phyloP scores from a whole-genome alignment of 495 filamentous ascomycete genomes.

The Sabuloglossum arenarium region DNA sequence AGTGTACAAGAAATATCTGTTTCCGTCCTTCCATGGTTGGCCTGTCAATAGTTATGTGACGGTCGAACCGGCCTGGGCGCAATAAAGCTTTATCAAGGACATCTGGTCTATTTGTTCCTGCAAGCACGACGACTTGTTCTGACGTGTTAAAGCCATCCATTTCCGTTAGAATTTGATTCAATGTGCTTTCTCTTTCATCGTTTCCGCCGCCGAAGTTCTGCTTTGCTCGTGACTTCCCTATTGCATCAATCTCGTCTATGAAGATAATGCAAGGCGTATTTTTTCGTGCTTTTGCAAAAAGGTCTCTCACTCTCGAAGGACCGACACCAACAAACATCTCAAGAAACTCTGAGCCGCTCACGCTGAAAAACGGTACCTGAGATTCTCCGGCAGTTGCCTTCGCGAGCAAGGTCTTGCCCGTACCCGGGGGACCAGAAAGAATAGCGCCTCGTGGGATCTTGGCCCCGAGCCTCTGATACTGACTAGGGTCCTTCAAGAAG shows the following conservation, averaged over 20 bases:
- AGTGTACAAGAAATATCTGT: constrained; percentile 87
- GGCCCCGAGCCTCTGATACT: constrained; percentile 80
- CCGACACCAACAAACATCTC: constrained; percentile 99
- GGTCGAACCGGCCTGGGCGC: constrained; percentile 90
- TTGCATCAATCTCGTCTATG: constrained; percentile 97
- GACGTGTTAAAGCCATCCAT: constrained; percentile 99
- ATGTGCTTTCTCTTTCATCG: constrained; percentile 86
- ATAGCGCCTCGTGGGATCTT: constrained; percentile 97
- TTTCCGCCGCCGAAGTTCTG: constrained; percentile 68
- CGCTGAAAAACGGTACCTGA: constrained; percentile 92
- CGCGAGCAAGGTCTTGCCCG: constrained; percentile 90
- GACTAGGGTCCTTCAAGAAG: constrained; percentile 78
- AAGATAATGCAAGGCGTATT: constrained; percentile 97
- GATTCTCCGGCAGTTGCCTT: constrained; percentile 97
- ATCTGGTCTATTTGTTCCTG: constrained; percentile 88
- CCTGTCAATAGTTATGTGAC: constrained; percentile 80
- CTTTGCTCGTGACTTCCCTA: constrained; percentile 72
- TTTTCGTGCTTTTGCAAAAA: constrained; percentile 87
- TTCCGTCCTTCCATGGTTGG: constrained; percentile 93
- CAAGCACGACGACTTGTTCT: constrained; percentile 94
- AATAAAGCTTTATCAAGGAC: constrained; percentile 88
- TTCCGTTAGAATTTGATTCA: constrained; percentile 96
- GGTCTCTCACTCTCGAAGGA: constrained; percentile 80
- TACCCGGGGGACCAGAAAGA: constrained; percentile 87
- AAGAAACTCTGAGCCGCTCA: constrained; percentile 95